Base-by-base conservation (phyloP, 164 flowering plant species). In the Kingdonia uniflora region DNA sequence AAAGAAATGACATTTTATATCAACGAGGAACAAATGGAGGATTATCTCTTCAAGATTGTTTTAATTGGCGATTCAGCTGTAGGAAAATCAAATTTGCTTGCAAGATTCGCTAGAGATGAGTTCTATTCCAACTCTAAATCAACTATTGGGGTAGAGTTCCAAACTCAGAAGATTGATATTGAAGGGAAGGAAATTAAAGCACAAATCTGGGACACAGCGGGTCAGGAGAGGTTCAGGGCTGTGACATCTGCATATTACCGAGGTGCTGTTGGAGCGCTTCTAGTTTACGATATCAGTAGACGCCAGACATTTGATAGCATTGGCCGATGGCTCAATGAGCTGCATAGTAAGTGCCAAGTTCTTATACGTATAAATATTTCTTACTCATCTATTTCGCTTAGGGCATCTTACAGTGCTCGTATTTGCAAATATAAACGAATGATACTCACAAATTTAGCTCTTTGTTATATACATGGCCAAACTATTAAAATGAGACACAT, bases 151-250 rank as follows among this genome's bases (percentile, higher is more conserved):
- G 87, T 81, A 20, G 87, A 81, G 67, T 81, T 81, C 59, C 84
- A 81, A 57, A 81, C 87, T 16, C 84, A 81, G 56, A 81, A 76
- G 70, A 63, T 81, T 58, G 73, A 74, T 59, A 81, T 81, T 42
- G 74, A 75, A 42, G 84, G 84, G 42, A 81, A 81, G 72, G 87
- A 79, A 67, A 44, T 81, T 51, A 76, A 81, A 60, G 87, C 87
- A 15, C 87, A 81, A 65, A 81, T 81, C 54, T 81, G 84, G 84
- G 87, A 81, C 61, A 79, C 87, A 13, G 82, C 87, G 5, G 87
- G 87, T 42, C 87, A 81, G 53, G 87, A 81, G 57, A 76, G 82
- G 16, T 81, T 81, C 63, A 75, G 87, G 65, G 87, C 84, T 40
- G 82, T 81, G 50, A 81, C 87, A 29, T 81, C 84, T 68, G 84